Evolutionary conservation across 371 early-diverging fungal genomes (phyloP).

Genomic region (Mucor irregularis): DNA sequence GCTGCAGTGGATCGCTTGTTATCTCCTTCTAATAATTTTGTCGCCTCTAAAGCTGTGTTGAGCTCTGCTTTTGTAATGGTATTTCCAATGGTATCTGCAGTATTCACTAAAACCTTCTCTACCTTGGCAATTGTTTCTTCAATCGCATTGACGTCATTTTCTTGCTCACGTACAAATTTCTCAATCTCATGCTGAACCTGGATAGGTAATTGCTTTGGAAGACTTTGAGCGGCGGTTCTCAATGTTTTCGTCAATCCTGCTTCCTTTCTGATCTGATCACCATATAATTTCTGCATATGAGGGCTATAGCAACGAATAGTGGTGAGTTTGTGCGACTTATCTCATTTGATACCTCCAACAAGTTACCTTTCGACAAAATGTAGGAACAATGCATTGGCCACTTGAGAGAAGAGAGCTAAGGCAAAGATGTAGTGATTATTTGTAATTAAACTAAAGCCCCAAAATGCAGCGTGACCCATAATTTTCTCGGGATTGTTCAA

Average conservation of each 20-base stretch:
- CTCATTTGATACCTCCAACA: not conserved
- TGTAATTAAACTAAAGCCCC: conserved; percentile 87
- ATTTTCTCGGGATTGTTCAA: conserved; percentile 93
- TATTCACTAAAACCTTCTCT: not conserved
- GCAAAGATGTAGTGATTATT: conserved; percentile 76
- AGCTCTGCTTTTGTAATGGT: not conserved
- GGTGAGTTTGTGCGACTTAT: not conserved
- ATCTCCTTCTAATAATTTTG: not conserved
- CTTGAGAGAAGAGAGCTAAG: conserved; percentile 81
- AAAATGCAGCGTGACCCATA: conserved; percentile 87
- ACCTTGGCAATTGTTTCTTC: conserved; percentile 2
- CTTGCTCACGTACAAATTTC: conserved; percentile 41
- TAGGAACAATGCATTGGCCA: conserved; percentile 77
- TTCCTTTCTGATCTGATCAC: conserved; percentile 74
- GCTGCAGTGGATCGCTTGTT: too few species aligned
- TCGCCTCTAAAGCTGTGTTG: not conserved
- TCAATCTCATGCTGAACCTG: conserved; percentile 36
- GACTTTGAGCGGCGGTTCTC: conserved; percentile 32
- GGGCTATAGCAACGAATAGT: conserved; percentile 38
- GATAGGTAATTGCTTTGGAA: conserved; percentile 35
- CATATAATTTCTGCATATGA: conserved; percentile 85
- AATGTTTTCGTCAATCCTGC: conserved; percentile 75
- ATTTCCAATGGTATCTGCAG: not conserved
- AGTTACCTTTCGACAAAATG: conserved; percentile 69
- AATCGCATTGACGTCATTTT: conserved; percentile 19